Evolutionary conservation across 805 yeast species (phyloP).

Genomic region (Nakazawaea ernobii): DNA sequence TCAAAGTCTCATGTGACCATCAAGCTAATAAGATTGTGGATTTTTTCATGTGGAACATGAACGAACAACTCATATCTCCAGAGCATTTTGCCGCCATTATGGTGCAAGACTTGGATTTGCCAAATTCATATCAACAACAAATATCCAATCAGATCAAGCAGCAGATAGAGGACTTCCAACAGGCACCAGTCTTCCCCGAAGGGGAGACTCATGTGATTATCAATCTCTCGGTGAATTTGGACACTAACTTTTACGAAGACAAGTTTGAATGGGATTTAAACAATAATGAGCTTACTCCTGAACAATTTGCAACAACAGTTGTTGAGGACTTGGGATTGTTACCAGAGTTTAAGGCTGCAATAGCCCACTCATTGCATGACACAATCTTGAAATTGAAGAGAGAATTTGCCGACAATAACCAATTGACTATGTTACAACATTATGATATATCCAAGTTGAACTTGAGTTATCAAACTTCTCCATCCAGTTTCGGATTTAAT

Average conservation of each 20-base stretch:
- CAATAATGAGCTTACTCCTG: slow-evolving; percentile 59
- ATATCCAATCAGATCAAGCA: slow-evolving; percentile 68
- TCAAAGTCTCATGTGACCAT: slow-evolving; percentile 55
- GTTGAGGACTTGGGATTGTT: slow-evolving; percentile 81
- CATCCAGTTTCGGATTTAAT: slow-evolving; percentile 11
- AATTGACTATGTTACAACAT: slow-evolving; percentile 26
- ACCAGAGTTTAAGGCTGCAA: slow-evolving; percentile 84
- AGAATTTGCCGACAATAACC: slow-evolving; percentile 63
- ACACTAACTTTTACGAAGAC: slow-evolving; percentile 82
- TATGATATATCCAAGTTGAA: slow-evolving; percentile 30
- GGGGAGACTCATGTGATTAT: slow-evolving; percentile 69
- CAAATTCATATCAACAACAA: slow-evolving; percentile 53
- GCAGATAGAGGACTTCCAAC: slow-evolving; percentile 73
- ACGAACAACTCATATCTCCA: slow-evolving; percentile 63
- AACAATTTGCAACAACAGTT: slow-evolving; percentile 72
- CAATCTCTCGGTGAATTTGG: slow-evolving; percentile 75
- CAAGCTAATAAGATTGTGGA: slow-evolving; percentile 53
- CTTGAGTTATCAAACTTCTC: slow-evolving; percentile 24
- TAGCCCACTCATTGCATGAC: slow-evolving; percentile 83
- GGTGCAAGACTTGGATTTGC: slow-evolving; percentile 80
- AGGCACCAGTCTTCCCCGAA: slow-evolving; percentile 65
- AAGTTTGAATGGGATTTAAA: slow-evolving; percentile 90
- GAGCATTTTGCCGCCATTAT: slow-evolving; percentile 69
- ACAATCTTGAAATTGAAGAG: slow-evolving; percentile 67
- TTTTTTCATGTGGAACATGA: slow-evolving; percentile 68